Conservation (phyloP, 495 filamentous ascomycete genomes). For the Podospora conica region DNA sequence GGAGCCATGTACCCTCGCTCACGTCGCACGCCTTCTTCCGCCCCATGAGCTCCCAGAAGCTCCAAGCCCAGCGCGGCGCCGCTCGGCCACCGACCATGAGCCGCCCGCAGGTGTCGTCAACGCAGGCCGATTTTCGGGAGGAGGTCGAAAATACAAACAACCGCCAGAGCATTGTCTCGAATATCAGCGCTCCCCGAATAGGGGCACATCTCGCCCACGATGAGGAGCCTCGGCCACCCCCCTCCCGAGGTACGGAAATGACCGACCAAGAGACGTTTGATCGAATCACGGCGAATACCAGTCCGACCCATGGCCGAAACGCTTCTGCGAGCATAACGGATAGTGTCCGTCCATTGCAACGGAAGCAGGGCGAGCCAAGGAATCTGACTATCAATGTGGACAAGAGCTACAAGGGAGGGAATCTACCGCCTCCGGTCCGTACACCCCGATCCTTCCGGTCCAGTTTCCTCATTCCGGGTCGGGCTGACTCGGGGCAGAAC, state of each 20-base stretch:
- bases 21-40: constrained; percentile 88
- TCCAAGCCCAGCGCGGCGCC: constrained; percentile 80
- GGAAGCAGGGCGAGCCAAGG: constrained; percentile 44
- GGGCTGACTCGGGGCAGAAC: constrained; percentile 37
- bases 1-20: constrained; percentile 84
- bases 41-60: constrained; percentile 92
- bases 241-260: constrained; percentile 72
- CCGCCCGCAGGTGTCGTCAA: constrained; percentile 27
- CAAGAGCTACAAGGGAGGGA: constrained; percentile 44
- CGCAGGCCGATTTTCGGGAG: constrained; percentile 30
- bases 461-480: constrained; percentile 54
- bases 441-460: constrained; percentile 70
- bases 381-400: constrained; percentile 54
- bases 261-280: constrained; percentile 60
- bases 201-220: constrained; percentile 41
- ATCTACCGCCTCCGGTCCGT: constrained; percentile 48
- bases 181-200: constrained; percentile 30
- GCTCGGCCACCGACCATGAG: constrained; percentile 33
- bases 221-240: constrained; percentile 50
- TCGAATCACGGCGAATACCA: constrained; percentile 65
- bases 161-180: constrained; percentile 46
- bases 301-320: constrained; percentile 59
- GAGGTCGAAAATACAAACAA: constrained; percentile 28
- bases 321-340: constrained; percentile 63
- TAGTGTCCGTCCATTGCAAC: constrained; percentile 66